phyloP scores from a whole-genome alignment of 73 alveolate species.

The Blepharisma japonicum region DNA sequence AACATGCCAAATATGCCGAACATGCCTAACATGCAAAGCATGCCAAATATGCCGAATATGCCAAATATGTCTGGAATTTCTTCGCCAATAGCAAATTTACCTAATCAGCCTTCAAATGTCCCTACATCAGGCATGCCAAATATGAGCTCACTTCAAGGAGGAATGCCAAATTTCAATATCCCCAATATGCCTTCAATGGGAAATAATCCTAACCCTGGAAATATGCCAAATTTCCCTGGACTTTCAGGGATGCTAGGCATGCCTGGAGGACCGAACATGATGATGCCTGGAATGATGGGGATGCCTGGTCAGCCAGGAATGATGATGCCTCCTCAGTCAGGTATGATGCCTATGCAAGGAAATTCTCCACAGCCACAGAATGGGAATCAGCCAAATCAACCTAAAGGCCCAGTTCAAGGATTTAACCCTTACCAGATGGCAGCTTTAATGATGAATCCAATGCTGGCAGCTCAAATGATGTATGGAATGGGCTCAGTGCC shows the following conservation, averaged over 20 bases:
- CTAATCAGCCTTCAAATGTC: too few relatives aligned
- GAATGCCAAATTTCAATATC: too few relatives aligned
- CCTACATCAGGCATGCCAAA: neutral
- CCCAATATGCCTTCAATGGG: too few relatives aligned
- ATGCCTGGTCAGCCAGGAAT: conserved; percentile 12
- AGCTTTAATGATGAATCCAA: conserved; percentile 16
- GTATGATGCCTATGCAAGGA: conserved; percentile 16
- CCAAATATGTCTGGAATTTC: conserved; percentile 5
- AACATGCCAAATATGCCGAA: neutral
- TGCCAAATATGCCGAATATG: conserved; percentile 7
- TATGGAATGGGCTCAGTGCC: neutral
- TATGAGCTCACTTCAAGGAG: neutral
- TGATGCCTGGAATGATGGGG: conserved; percentile 28
- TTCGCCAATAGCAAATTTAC: too few relatives aligned
- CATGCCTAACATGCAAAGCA: neutral
- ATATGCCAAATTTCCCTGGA: too few relatives aligned
- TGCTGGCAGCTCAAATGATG: neutral
- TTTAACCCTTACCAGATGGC: conserved; percentile 9
- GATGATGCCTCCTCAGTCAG: neutral
- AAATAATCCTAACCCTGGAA: too few relatives aligned
- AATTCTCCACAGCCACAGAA: neutral
- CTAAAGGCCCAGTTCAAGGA: neutral
- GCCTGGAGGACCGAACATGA: neutral
- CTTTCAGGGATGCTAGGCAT: neutral
- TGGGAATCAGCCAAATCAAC: neutral